Conservation (phyloP, 176 grass and related monocot genomes). For the Lolium rigidum region DNA sequence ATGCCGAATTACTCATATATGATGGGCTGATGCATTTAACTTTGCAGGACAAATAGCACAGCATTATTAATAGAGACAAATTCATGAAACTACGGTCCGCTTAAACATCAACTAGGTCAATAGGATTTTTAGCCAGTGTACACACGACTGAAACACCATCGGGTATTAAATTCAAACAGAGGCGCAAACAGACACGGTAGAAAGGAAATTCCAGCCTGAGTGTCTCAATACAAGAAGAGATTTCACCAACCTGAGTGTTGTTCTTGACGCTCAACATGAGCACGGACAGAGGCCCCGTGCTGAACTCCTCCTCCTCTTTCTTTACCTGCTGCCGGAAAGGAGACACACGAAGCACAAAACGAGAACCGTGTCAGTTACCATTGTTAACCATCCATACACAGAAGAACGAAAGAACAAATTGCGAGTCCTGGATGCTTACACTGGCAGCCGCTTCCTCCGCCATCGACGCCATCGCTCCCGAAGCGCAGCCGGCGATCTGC, state of each 20-base stretch:
- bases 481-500: constrained; percentile 35
- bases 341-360: not conserved
- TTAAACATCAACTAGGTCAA: not conserved
- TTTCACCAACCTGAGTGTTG: constrained; percentile 3
- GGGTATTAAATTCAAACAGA: not conserved
- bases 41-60: not conserved
- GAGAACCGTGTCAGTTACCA: not conserved
- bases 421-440: constrained; percentile 14
- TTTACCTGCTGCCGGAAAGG: constrained; percentile 40
- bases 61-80: not conserved
- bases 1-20: not conserved
- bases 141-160: not conserved
- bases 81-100: not conserved
- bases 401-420: not conserved
- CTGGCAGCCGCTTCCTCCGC: constrained; percentile 49
- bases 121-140: not conserved
- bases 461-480: constrained; percentile 39
- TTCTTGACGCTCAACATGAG: constrained; percentile 67
- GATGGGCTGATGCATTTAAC: not conserved
- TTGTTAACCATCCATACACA: too few species aligned
- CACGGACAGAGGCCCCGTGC: constrained; percentile 66
- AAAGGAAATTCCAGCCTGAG: not conserved
- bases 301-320: constrained; percentile 79
- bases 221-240: not conserved
- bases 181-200: not conserved